Percentiles rank a stretch among this genome's conserved stretches.
These are phyloP conservation scores for Gossypium davidsonii DNA, from an alignment of 441 rosid species.

Conservation along the genomic window DNA sequence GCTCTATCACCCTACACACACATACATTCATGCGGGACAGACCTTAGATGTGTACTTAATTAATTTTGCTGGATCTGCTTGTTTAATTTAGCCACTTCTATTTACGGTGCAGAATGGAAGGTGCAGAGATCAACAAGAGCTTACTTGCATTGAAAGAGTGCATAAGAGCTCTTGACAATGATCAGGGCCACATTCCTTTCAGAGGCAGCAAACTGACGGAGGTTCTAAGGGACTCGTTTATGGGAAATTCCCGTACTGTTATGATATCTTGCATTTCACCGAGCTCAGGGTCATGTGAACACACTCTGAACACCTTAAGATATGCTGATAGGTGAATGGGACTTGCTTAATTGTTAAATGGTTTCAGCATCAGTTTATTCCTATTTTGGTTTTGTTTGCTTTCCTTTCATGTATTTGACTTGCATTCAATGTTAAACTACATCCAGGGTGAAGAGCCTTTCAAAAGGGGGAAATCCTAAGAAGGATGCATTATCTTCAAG, in stretches of 20 bases:
- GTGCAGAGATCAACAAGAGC: constrained; percentile 98
- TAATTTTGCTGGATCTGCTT: not conserved
- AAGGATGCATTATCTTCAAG: constrained; percentile 73
- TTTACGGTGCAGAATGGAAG: constrained; percentile 75
- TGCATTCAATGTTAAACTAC: constrained; percentile 8
- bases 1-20: not conserved
- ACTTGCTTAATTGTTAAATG: constrained; percentile 5
- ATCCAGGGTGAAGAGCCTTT: constrained; percentile 93
- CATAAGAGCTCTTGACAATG: constrained; percentile 97
- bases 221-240: constrained; percentile 93
- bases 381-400: not conserved
- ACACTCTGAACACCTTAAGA: constrained; percentile 91
- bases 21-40: not conserved
- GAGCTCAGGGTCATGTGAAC: constrained; percentile 92
- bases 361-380: not conserved
- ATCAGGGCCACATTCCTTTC: constrained; percentile 96
- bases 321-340: constrained; percentile 81
- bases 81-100: constrained; percentile 1
- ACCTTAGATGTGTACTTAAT: not conserved
- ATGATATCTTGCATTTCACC: constrained; percentile 99
- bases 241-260: constrained; percentile 95
- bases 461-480: constrained; percentile 82
- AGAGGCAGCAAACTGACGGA: constrained; percentile 98
- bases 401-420: not conserved
- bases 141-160: constrained; percentile 96